Conservation (phyloP, 495 filamentous ascomycete species). For the Penicillium bialowiezense region DNA sequence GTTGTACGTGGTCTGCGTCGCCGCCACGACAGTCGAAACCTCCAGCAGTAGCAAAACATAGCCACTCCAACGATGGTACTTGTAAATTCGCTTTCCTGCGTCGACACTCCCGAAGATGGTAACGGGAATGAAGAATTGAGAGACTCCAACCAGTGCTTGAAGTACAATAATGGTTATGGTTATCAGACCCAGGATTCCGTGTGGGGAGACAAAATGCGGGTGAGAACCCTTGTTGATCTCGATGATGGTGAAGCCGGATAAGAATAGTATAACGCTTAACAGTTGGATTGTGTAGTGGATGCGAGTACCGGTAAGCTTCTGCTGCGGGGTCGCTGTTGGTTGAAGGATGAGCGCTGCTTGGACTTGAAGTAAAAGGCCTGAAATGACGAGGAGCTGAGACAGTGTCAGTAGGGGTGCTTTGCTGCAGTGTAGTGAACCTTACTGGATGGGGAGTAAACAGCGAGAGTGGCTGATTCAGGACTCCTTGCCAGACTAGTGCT, state of each 20-base stretch:
- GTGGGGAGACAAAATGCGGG: slow-evolving; percentile 71
- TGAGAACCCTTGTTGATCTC: slow-evolving; percentile 74
- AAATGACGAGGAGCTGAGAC: slow-evolving; percentile 66
- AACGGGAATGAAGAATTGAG: slow-evolving; percentile 68
- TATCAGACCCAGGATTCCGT: slow-evolving; percentile 74
- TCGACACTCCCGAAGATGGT: slow-evolving; percentile 70
- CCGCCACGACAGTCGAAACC: slow-evolving; percentile 69
- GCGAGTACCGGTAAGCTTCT: slow-evolving; percentile 71
- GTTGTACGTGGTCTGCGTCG: slow-evolving; percentile 72
- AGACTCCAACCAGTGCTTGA: slow-evolving; percentile 75
- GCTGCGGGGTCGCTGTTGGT: slow-evolving; percentile 70
- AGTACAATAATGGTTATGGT: slow-evolving; percentile 69
- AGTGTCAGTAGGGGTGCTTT: too few species aligned
- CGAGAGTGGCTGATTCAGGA: slow-evolving; percentile 63
- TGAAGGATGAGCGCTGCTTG: slow-evolving; percentile 85
- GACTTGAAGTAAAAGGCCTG: slow-evolving; percentile 68
- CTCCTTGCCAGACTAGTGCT: slow-evolving; percentile 67
- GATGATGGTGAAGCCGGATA: slow-evolving; percentile 71
- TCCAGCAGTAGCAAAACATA: slow-evolving; percentile 70
- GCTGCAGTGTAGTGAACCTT: too few species aligned
- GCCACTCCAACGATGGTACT: slow-evolving; percentile 80
- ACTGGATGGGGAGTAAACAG: slow-evolving; percentile 85
- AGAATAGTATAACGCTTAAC: slow-evolving; percentile 57
- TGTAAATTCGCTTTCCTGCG: slow-evolving; percentile 78
- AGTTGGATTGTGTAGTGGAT: slow-evolving; percentile 66